Evolutionary conservation across 805 yeast species (phyloP).

Genomic region (Ogataea trehalophila): DNA sequence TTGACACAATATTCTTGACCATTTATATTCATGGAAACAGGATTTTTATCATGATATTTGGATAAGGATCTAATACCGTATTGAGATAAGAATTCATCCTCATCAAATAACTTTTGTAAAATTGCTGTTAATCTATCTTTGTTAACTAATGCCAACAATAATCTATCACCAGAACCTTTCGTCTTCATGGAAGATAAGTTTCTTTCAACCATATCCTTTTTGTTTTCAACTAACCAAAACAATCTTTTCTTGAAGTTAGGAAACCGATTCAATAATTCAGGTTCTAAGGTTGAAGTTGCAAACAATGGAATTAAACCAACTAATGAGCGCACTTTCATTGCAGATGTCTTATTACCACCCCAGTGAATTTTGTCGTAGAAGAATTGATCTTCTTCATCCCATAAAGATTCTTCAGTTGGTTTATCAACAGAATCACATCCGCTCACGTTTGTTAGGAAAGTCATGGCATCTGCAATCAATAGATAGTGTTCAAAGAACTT

Average conservation of each 20-base stretch:
- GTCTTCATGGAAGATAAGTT: constrained; percentile 79
- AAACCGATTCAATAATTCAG: constrained; percentile 69
- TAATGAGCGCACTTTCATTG: constrained; percentile 79
- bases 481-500: constrained; percentile 92
- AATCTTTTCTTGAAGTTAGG: constrained; percentile 80
- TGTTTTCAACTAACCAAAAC: constrained; percentile 76
- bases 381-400: constrained; percentile 88
- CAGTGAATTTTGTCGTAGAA: constrained; percentile 87
- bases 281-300: constrained; percentile 85
- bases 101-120: constrained; percentile 77
- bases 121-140: constrained; percentile 75
- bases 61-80: constrained; percentile 88
- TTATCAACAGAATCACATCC: constrained; percentile 26
- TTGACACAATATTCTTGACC: constrained; percentile 66
- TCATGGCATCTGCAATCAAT: constrained; percentile 90
- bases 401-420: constrained; percentile 58
- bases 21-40: constrained; percentile 78
- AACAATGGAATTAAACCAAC: constrained; percentile 90
- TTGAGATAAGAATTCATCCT: constrained; percentile 75
- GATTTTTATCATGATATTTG: constrained; percentile 77
- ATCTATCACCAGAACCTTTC: constrained; percentile 78
- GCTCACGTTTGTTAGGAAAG: constrained; percentile 44
- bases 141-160: constrained; percentile 73
- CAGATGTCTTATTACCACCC: constrained; percentile 62
- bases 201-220: constrained; percentile 64